Percentiles rank a stretch among this genome's conserved stretches.
Conservation (phyloP, 1,284 basidiomycete genomes). For the Cutaneotrichosporon cavernicola region DNA sequence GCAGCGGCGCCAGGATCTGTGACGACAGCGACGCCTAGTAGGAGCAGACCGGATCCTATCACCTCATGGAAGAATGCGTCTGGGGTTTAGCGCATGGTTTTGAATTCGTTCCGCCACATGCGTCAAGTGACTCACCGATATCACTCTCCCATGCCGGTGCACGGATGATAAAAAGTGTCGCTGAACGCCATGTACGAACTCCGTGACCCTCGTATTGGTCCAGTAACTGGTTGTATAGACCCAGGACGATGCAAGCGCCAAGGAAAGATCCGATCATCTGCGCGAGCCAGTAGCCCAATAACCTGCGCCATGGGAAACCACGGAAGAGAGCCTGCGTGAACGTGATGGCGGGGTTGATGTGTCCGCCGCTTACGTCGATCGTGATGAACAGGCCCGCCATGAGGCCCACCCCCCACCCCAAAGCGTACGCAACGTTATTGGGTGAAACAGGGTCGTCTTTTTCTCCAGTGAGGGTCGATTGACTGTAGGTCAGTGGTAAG, state of each 20-base stretch:
- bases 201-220: slow-evolving; percentile 7
- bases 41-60: slow-evolving; percentile 9
- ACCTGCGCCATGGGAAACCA: slow-evolving; percentile 37
- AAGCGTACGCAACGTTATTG: slow-evolving; percentile 11
- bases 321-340: slow-evolving; percentile 24
- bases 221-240: slow-evolving; percentile 10
- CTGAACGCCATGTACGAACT: neutral
- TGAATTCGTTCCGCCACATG: neutral
- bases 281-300: slow-evolving; percentile 32
- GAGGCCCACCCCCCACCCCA: slow-evolving; percentile 25
- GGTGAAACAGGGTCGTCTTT: neutral
- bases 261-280: slow-evolving; percentile 36
- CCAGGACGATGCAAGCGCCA: slow-evolving; percentile 32
- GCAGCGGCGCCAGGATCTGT: neutral
- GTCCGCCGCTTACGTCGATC: slow-evolving; percentile 24
- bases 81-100: neutral
- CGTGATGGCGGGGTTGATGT: slow-evolving; percentile 31
- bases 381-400: slow-evolving; percentile 18
- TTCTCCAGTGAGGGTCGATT: slow-evolving; percentile 2
- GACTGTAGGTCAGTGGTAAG: neutral
- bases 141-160: neutral
- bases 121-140: slow-evolving; percentile 4
- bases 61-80: slow-evolving; percentile 16
- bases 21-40: slow-evolving; percentile 12
- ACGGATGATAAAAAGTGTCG: slow-evolving; percentile 2